Percentiles rank a stretch among this genome's conserved stretches.
phyloP scores from a whole-genome alignment of 2,329 filamentous ascomycete genomes.

The Sphaerulina musiva region DNA sequence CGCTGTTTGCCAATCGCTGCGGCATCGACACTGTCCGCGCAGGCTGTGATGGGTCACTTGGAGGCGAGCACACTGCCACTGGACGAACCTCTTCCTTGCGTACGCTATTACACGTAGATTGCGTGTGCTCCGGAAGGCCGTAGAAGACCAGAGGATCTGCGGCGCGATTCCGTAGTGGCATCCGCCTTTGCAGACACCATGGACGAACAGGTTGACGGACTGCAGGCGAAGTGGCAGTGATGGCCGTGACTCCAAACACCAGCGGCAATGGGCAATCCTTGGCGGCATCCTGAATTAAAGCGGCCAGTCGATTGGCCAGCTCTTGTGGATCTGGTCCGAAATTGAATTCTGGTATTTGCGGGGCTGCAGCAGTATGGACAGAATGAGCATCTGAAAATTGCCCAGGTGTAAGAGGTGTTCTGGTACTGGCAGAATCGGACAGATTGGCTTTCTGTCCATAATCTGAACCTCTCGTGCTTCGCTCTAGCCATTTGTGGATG shows the following conservation, averaged over 20 bases:
- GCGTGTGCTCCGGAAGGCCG: background rate
- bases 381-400: background rate
- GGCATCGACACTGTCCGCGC: background rate
- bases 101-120: background rate
- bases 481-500: conserved; percentile 10
- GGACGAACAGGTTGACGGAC: background rate
- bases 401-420: background rate
- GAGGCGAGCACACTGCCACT: background rate
- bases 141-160: conserved; percentile 2
- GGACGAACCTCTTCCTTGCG: background rate
- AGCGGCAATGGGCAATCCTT: background rate
- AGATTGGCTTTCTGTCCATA: conserved; percentile 5
- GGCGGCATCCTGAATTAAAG: background rate
- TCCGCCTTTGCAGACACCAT: conserved; percentile 10
- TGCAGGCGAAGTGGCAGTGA: background rate
- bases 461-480: conserved; percentile 10
- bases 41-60: background rate
- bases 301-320: background rate
- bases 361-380: background rate
- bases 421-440: background rate
- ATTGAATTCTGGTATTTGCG: background rate
- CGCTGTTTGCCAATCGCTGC: background rate
- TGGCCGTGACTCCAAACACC: background rate
- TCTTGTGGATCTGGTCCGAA: background rate
- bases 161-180: conserved; percentile 10